Base-by-base conservation (phyloP, 208 protist genomes). In the Trypanosoma cruzi region DNA sequence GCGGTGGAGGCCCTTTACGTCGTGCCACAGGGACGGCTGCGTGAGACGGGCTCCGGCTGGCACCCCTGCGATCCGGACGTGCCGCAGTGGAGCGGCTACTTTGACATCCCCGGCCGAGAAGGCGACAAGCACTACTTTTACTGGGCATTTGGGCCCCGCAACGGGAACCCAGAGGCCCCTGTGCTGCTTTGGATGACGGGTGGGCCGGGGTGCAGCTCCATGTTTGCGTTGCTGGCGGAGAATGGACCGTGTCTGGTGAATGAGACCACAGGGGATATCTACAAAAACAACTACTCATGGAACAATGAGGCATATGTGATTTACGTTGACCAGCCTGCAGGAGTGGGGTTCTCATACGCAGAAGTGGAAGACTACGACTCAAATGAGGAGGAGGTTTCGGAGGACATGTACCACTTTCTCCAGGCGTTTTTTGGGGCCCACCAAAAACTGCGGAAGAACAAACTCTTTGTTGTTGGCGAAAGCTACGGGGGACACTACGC, bases 121-220 rank as follows among this genome's bases (percentile, higher is more conserved):
- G 64, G 59, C 11, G 58, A 74, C 37, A 86, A 90, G 68, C 77
- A 92, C 64, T 82, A 82, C 74, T 98, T 98, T 73, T 98, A 94
- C 82, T 98, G 95, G 94, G 69, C 87, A 54, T 96, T 97, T 62
- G 79, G 80, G 22, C 79, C 84, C 11, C 81, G 88, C 29, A 34
- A 75, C 55, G 62, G 50, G 37, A 80, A 88, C 1, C 58, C 67
- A 20, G 78, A 69, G 50, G 89, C 74, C 57, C 93, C 93, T 11
- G 73, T 97, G 49, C 71, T 98, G 10, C 28, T 98, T 29, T 98
- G 92, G 90, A 78, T 98, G 69, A 94, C 85, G 24, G 96, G 96
- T 55, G 95, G 96, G 26, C 94, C 96, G 2, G 96, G 96, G 50
- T 96, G 90, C 80, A 88, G 82, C 68, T 88, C 83, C 14, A 50